Evolutionary conservation across 768 basidiomycete genomes (phyloP).

Genomic region (Auriscalpium orientale): DNA sequence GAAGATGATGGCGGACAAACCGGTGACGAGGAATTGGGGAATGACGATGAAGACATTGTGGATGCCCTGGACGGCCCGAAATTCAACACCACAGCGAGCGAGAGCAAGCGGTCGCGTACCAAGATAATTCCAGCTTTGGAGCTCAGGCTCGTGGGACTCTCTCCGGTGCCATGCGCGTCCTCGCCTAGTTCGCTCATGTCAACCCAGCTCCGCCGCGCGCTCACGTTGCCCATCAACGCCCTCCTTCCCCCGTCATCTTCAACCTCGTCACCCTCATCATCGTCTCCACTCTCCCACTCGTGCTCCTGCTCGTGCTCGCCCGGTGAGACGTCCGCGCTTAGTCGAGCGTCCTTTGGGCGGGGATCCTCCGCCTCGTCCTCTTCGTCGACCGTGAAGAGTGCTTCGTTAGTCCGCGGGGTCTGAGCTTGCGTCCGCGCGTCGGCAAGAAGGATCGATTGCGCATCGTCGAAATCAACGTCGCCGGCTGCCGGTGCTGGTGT

Average conservation of each 20-base stretch:
- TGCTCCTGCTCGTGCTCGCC: constrained; percentile 21
- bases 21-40: constrained; percentile 91
- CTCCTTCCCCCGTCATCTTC: constrained; percentile 6
- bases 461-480: constrained; percentile 21
- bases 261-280: constrained; percentile 19
- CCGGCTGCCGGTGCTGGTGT: constrained; percentile 31
- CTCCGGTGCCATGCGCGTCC: neutral
- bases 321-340: neutral
- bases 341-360: constrained; percentile 1
- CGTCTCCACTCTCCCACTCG: constrained; percentile 21
- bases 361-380: constrained; percentile 14
- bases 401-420: constrained; percentile 13
- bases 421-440: constrained; percentile 27
- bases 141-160: constrained; percentile 36
- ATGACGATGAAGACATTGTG: constrained; percentile 93
- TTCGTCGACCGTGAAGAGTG: constrained; percentile 25
- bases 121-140: constrained; percentile 86
- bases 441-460: constrained; percentile 29
- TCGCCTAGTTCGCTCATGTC: constrained; percentile 7
- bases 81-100: no score
- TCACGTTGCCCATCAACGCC: constrained; percentile 10
- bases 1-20: constrained; percentile 78
- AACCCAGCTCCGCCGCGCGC: constrained; percentile 12
- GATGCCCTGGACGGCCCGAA: constrained; percentile 57
- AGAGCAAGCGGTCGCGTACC: constrained; percentile 33